phyloP scores from a whole-genome alignment of 176 grass and related monocot species.

The Zea luxurians region DNA sequence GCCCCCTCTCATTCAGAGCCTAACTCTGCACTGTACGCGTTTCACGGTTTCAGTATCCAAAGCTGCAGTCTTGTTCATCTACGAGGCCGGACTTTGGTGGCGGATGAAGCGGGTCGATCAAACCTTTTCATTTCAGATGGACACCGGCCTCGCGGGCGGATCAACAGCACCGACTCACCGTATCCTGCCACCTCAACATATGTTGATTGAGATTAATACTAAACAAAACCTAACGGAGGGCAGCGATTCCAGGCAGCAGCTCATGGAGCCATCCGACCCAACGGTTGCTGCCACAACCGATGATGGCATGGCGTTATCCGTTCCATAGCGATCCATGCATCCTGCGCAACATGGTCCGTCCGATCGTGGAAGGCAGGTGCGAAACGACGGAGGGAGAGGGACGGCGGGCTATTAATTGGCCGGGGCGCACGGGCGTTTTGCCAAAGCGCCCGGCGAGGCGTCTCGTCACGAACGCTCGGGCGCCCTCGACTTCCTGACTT shows the following conservation, averaged over 20 bases:
- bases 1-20: neutral
- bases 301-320: too few species aligned
- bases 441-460: neutral
- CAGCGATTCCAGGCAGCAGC: too few species aligned
- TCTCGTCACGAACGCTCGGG: slow-evolving; percentile 17
- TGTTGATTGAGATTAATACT: too few species aligned
- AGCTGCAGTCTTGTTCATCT: neutral
- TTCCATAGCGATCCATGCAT: too few species aligned
- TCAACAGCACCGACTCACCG: neutral
- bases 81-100: neutral
- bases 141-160: neutral
- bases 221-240: too few species aligned
- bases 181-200: neutral
- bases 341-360: too few species aligned
- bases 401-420: slow-evolving; percentile 26
- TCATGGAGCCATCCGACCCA: too few species aligned
- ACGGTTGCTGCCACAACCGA: too few species aligned
- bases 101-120: neutral
- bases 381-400: too few species aligned
- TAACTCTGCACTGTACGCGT: neutral
- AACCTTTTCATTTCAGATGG: neutral
- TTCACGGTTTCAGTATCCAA: neutral
- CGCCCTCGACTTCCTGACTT: slow-evolving; percentile 24
- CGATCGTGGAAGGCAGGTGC: too few species aligned
- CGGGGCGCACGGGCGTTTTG: slow-evolving; percentile 15